Percentiles rank a stretch among this genome's conserved stretches.
Evolutionary conservation across 768 basidiomycete species (phyloP).

Genomic region (Tylopilus plumbeoviolaceoides): DNA sequence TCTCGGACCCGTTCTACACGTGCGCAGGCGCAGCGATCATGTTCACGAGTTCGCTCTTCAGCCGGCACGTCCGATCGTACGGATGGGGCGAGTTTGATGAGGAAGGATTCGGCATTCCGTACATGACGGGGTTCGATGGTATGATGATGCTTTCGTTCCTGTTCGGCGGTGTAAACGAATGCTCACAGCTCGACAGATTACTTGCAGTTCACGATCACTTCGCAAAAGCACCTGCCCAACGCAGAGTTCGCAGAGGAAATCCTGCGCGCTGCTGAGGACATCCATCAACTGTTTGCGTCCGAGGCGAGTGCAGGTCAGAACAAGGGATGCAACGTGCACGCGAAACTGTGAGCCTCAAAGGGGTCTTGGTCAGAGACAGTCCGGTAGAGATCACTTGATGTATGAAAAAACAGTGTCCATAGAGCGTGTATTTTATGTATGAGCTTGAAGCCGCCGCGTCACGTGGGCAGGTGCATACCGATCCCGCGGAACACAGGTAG

Average conservation of each 20-base stretch:
- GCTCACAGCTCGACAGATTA: conserved; percentile 43
- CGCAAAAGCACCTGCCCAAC: conserved; percentile 80
- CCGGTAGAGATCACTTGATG: no score
- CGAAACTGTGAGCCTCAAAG: not conserved
- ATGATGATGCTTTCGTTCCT: conserved; percentile 11
- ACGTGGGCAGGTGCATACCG: no score
- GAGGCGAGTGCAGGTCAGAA: not conserved
- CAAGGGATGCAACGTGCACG: not conserved
- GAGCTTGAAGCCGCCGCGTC: no score
- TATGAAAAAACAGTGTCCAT: no score
- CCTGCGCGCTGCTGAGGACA: conserved; percentile 55
- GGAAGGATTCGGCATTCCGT: conserved; percentile 92
- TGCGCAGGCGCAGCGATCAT: conserved; percentile 81
- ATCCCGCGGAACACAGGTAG: no score
- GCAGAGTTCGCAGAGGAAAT: conserved; percentile 70
- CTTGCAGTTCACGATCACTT: conserved; percentile 85
- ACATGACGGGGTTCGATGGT: conserved; percentile 88
- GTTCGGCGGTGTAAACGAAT: not conserved
- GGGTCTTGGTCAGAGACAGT: no score
- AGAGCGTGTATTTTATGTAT: no score
- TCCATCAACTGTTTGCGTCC: conserved; percentile 51
- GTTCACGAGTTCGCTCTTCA: conserved; percentile 86
- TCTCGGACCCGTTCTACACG: conserved; percentile 66
- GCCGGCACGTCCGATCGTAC: conserved; percentile 81
- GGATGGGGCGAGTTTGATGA: conserved; percentile 97